A percentile compares a stretch with the other conserved stretches of the same genome.
These are phyloP conservation scores for Podaxis carcinomalis DNA, from an alignment of 768 basidiomycete species.

Conservation along the genomic window DNA sequence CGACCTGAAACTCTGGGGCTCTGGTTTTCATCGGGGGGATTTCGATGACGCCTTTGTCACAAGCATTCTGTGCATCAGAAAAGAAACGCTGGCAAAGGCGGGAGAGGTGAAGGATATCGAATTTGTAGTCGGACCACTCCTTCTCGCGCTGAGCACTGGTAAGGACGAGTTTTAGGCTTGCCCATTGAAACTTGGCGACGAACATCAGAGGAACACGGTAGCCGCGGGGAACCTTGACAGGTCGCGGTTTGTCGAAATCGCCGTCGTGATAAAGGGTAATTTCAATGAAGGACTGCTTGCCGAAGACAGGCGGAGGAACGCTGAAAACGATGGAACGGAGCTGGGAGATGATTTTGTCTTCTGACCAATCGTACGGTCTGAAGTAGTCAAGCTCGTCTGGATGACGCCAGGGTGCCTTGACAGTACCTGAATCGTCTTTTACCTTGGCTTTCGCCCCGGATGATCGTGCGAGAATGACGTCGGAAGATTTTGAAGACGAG, in stretches of 20 bases:
- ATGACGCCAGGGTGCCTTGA: constrained; percentile 29
- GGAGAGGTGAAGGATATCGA: constrained; percentile 40
- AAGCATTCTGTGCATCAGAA: constrained; percentile 25
- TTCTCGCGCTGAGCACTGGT: constrained; percentile 25
- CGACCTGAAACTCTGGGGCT: background rate
- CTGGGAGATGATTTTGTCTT: constrained; percentile 28
- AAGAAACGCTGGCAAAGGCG: constrained; percentile 34
- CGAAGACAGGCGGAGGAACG: constrained; percentile 26
- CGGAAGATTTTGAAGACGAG: constrained; percentile 10
- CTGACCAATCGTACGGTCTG: constrained; percentile 25
- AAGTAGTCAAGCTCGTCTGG: constrained; percentile 37
- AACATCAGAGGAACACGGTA: constrained; percentile 44
- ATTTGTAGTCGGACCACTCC: constrained; percentile 39
- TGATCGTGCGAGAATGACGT: background rate
- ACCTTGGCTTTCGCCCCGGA: background rate
- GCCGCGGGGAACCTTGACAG: constrained; percentile 24
- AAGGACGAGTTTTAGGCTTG: constrained; percentile 34
- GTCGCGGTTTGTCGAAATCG: constrained; percentile 7
- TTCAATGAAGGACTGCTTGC: constrained; percentile 11
- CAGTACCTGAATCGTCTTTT: background rate
- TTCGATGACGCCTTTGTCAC: background rate
- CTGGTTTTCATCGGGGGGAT: constrained; percentile 1
- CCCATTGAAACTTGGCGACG: constrained; percentile 41
- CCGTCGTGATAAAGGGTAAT: constrained; percentile 17
- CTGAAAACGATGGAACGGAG: constrained; percentile 31